phyloP scores from a whole-genome alignment of 1,284 basidiomycete species.

The Stereum hirsutum region DNA sequence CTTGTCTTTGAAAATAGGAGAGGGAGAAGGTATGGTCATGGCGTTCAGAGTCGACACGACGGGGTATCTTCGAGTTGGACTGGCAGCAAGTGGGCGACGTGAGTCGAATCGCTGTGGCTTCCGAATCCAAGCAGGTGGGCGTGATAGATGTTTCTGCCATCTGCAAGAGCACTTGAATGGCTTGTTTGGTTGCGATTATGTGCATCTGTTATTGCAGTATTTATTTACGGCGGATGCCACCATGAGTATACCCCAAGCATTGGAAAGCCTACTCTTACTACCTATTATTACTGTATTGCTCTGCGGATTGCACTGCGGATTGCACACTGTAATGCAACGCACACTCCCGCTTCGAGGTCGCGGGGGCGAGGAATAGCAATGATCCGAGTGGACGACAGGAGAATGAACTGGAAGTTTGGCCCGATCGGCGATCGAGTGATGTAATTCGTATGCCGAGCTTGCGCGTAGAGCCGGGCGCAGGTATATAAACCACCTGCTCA shows the following conservation, averaged over 20 bases:
- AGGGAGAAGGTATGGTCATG: constrained; percentile 46
- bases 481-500: background rate
- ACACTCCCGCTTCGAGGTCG: no score
- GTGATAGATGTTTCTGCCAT: constrained; percentile 44
- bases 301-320: background rate
- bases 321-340: no score
- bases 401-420: background rate
- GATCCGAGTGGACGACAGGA: no score
- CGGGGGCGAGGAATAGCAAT: no score
- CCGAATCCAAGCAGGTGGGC: constrained; percentile 45
- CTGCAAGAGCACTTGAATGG: constrained; percentile 13
- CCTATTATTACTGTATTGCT: background rate
- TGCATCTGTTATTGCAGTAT: constrained; percentile 1
- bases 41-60: constrained; percentile 38
- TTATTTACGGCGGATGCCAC: background rate
- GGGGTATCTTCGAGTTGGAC: constrained; percentile 55
- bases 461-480: background rate
- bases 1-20: no score
- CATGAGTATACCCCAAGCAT: no score
- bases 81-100: constrained; percentile 41
- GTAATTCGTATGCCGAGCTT: constrained; percentile 3
- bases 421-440: background rate
- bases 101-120: constrained; percentile 48
- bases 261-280: background rate
- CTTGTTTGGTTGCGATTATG: no score